phyloP scores from a whole-genome alignment of 2,329 filamentous ascomycete species.

The Bipolaris cookei region DNA sequence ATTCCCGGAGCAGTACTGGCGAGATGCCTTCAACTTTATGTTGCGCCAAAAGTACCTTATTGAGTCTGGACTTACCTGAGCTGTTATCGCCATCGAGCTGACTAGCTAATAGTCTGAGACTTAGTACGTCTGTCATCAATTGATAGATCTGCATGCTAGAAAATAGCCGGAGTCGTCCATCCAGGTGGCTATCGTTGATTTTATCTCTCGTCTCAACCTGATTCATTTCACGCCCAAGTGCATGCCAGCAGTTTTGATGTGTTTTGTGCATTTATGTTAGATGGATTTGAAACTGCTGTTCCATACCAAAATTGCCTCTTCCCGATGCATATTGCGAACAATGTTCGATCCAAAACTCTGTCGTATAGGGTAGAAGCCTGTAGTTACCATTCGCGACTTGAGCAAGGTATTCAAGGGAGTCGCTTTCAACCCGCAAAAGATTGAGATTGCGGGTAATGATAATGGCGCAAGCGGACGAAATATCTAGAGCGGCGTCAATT shows the following conservation, averaged over 20 bases:
- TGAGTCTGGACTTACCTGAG: background rate
- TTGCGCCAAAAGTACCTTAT: background rate
- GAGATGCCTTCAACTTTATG: background rate
- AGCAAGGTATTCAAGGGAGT: background rate
- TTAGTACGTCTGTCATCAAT: background rate
- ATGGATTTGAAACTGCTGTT: background rate
- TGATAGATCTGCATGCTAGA: background rate
- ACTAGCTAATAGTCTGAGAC: background rate
- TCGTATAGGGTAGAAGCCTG: conserved; percentile 24
- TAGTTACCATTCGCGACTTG: conserved; percentile 13
- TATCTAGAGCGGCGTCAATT: background rate
- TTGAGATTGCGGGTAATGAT: background rate
- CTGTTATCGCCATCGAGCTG: background rate
- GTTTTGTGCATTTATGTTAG: background rate
- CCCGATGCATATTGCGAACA: conserved; percentile 11
- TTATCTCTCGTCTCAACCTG: background rate
- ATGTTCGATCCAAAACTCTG: conserved; percentile 28
- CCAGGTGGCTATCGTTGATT: background rate
- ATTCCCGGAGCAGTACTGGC: conserved; percentile 1
- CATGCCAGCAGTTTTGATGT: background rate
- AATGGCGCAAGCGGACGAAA: background rate
- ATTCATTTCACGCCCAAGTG: background rate
- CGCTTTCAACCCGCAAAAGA: background rate
- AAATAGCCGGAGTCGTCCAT: background rate
- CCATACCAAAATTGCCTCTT: conserved; percentile 1